Evolutionary conservation across 352 stramenopile genomes (phyloP).

Genomic region (Globisporangium mamillatum): DNA sequence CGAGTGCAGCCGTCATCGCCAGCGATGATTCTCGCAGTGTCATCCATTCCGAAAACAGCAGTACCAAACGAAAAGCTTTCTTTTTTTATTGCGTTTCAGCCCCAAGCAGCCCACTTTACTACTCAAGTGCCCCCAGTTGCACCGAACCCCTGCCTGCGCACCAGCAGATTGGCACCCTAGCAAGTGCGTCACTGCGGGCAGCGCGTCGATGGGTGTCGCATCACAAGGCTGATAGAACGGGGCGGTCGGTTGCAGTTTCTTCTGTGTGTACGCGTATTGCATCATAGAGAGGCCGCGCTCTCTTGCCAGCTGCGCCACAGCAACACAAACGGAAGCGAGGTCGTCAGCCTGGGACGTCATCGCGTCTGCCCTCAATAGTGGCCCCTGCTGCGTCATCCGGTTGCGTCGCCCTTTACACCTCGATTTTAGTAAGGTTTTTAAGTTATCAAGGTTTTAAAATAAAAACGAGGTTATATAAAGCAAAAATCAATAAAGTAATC

Average conservation of each 20-base stretch:
- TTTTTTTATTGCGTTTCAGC: conserved; percentile 1
- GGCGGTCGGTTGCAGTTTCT: neutral
- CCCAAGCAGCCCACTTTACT: neutral
- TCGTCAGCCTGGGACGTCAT: conserved; percentile 8
- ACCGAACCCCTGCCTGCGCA: neutral
- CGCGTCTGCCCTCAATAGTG: neutral
- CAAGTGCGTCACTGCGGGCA: neutral
- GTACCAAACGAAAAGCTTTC: neutral
- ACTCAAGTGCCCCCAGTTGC: neutral
- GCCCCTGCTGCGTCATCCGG: conserved; percentile 14
- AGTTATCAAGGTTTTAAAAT: no score
- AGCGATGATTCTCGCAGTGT: neutral
- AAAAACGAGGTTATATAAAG: no score
- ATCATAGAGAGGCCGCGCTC: neutral
- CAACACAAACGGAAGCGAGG: neutral
- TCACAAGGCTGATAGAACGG: neutral
- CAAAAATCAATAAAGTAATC: no score
- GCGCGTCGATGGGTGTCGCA: neutral
- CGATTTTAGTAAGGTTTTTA: neutral
- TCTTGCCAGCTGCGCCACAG: neutral
- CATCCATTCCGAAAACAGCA: neutral
- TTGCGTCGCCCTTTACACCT: neutral
- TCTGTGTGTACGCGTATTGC: neutral
- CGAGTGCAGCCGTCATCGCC: neutral
- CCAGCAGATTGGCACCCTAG: neutral